Evolutionary conservation across 1,284 basidiomycete species (phyloP), one percentile per base, ranked within the genome.

Genomic region (Stygiomarasmius scandens): DNA sequence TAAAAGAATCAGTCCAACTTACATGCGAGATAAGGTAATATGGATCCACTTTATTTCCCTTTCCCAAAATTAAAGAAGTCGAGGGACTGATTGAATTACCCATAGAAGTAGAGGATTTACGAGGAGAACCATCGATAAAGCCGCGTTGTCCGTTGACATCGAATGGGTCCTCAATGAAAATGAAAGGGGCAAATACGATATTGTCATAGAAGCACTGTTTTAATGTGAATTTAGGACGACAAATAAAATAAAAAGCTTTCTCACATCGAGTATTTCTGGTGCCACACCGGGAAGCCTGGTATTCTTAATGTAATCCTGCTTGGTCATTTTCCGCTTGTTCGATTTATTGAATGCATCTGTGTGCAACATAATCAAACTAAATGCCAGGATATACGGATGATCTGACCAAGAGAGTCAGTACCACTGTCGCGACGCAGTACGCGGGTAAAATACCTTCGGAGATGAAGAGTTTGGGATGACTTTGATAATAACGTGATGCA

Each of bases 321-420:
- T 97, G 32, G 90, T 88, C 97, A 99, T 99, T 77, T 98, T 98
- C 61, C 89, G 89, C 75, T 94, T 98, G 74, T 98, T 98, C 63
- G 93, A 95, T 74, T 90, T 93, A 76, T 99, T 99, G 80, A 98
- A 99, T 1, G 91, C 92, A 69, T 99, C 96, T 11, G 97, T 99
- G 70, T 98, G 96, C 47, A 99, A 80, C 95, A 99, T 98, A 71
- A 99, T 97, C 67, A 99, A 79, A 65, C 96, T 98, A 75, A 99
- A 99, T 12, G 96, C 93, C 44, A 99, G 79, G 48, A 99, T 92
- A 75, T 99, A 99, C 4, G 96, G 91, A 67, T 97, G 93, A 68
- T 98, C 96, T 94, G 61, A 27, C 49, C 16, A 56, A 56, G 8
- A 49, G 54, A 45, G 51, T 27, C 48, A 24, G 59, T 54, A 12